Conservation (phyloP, 2,329 filamentous ascomycete species). For the Acephala macrosclerotiorum region DNA sequence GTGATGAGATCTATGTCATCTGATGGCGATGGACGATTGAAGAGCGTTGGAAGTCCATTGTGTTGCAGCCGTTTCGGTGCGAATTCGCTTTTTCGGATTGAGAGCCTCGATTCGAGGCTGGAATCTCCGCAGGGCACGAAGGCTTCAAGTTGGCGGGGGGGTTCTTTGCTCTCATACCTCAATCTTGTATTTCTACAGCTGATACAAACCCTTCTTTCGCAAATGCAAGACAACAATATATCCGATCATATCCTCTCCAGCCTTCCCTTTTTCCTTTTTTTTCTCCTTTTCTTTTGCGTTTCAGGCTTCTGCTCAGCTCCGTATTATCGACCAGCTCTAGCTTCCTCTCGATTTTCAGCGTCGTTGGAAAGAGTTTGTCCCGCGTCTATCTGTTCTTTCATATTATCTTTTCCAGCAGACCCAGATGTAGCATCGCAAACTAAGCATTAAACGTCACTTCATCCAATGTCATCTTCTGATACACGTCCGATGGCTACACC, state of each 20-base stretch:
- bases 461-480: neutral
- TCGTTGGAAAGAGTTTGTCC: no score
- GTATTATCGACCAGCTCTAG: no score
- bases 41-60: neutral
- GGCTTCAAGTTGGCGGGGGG: no score
- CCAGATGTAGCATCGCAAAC: neutral
- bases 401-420: neutral
- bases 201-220: no score
- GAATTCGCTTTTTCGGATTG: neutral
- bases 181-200: neutral
- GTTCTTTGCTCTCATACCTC: neutral
- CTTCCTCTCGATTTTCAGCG: no score
- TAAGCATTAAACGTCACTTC: neutral
- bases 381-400: no score
- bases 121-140: neutral
- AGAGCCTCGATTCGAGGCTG: neutral
- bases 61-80: neutral
- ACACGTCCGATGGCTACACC: neutral
- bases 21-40: slow-evolving; percentile 1
- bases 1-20: neutral
- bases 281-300: no score
- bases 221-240: no score
- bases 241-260: no score
- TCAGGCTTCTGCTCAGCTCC: no score
- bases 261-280: no score